Evolutionary conservation across 495 filamentous ascomycete species (phyloP).

Genomic region (Clohesyomyces aquaticus): DNA sequence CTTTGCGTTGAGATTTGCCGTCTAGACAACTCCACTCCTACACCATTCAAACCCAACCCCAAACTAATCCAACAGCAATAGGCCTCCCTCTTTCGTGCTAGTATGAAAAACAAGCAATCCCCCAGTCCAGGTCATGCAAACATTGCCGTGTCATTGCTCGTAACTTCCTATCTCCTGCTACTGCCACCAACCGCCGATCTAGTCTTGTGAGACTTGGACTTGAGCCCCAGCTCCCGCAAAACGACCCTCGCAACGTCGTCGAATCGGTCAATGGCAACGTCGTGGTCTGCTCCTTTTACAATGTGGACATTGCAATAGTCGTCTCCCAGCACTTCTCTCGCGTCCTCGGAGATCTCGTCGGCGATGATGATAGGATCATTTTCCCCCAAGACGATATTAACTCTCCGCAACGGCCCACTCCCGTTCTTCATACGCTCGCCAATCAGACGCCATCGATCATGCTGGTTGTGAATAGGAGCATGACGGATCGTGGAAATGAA

Average conservation of each 20-base stretch:
- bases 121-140: too few species aligned
- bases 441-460: constrained; percentile 62
- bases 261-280: constrained; percentile 60
- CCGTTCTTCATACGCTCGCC: constrained; percentile 53
- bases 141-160: too few species aligned
- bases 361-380: constrained; percentile 59
- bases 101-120: too few species aligned
- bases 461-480: constrained; percentile 58
- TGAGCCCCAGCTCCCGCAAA: neutral
- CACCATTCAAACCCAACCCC: too few species aligned
- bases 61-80: too few species aligned
- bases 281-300: constrained; percentile 60
- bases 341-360: constrained; percentile 62
- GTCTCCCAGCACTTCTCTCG: constrained; percentile 52
- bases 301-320: constrained; percentile 52
- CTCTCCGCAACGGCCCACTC: constrained; percentile 54
- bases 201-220: neutral
- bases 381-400: constrained; percentile 59
- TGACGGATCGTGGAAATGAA: constrained; percentile 63
- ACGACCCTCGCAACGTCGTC: constrained; percentile 57
- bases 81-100: too few species aligned
- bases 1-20: too few species aligned
- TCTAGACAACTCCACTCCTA: too few species aligned
- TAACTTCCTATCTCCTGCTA: too few species aligned
- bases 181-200: too few species aligned